Base-by-base conservation (phyloP, 2,329 filamentous ascomycete species). In the Sclerotinia nivalis region DNA sequence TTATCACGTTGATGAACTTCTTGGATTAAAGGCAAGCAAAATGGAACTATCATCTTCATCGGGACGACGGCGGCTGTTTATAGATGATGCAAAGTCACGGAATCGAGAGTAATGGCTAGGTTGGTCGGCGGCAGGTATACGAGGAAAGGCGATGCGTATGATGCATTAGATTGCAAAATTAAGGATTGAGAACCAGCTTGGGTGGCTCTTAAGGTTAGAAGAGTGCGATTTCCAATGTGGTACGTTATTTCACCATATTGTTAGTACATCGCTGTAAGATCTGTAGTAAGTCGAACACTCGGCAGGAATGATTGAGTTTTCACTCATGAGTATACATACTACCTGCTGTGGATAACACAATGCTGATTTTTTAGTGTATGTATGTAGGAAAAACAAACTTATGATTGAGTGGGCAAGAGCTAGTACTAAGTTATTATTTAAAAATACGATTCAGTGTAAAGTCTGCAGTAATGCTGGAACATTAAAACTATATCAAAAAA, bases 161-260 rank as follows among this genome's bases (percentile, higher is more conserved):
- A 85, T 84, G n/a, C 13, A 15, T 43, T 43, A 15, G 2, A 43
- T 88, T 71, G 85, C 84, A 0, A 88, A 88, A 74, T 85, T 85
- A 0, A 78, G 77, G 0, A 87, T 88, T 68, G 80, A 78, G 43
- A 86, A 87, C 74, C 83, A 83, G 68, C 79, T 84, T 40, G 82
- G 81, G 82, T 84, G 68, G 83, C 83, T 40, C 72, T 75, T 64
- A 75, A 40, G 73, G 80, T 74, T 0, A 85, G 86, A 4, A 85
- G 80, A 84, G 83, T 70, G 88, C 88, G 80, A 84, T 84, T 65
- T 85, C 85, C 0, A 85, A 88, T 76, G 85, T 84, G 37, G 85
- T 88, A 37, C 18, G 45, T 64, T 34, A 18, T 9, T 28, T 1
- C 31, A 34, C 15, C 50, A 28, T n/a, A 34, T n/a, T 59, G 8